phyloP scores from a whole-genome alignment of 257 asterid genomes.

The Nicotiana undulata region DNA sequence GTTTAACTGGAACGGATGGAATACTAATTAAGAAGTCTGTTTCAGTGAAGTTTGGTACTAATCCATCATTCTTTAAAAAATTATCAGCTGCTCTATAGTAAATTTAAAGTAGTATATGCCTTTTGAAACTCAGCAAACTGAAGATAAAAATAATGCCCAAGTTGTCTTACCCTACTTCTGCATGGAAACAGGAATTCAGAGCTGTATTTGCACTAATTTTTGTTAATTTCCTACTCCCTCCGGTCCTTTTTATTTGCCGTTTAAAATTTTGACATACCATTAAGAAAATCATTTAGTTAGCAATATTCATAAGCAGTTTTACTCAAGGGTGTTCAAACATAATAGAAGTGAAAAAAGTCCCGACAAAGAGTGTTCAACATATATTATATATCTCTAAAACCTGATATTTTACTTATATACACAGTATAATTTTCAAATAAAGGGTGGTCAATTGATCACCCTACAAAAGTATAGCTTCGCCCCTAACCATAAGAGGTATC shows the following conservation, averaged over 20 bases:
- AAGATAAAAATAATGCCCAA: background rate
- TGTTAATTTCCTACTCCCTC: background rate
- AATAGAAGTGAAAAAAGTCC: too few species aligned
- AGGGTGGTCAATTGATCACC: too few species aligned
- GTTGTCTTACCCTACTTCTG: background rate
- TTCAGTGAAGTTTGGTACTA: constrained; percentile 30
- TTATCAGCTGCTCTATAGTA: constrained; percentile 6
- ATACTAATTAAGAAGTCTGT: constrained; percentile 12
- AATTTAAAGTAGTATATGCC: constrained; percentile 7
- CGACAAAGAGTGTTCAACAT: too few species aligned
- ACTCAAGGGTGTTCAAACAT: too few species aligned
- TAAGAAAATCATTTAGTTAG: background rate
- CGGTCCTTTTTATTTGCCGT: background rate
- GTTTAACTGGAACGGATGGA: too few species aligned
- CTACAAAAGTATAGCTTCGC: too few species aligned
- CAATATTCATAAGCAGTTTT: background rate
- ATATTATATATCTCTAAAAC: too few species aligned
- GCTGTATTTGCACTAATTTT: background rate
- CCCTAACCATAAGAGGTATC: too few species aligned
- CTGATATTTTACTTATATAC: too few species aligned
- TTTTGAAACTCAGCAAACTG: constrained; percentile 2
- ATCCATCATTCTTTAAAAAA: constrained; percentile 22
- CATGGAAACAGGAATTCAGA: background rate
- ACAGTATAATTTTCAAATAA: too few species aligned
- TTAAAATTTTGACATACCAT: background rate